Conservation (phyloP, 805 yeast genomes). For the Dipodascus albidus region DNA sequence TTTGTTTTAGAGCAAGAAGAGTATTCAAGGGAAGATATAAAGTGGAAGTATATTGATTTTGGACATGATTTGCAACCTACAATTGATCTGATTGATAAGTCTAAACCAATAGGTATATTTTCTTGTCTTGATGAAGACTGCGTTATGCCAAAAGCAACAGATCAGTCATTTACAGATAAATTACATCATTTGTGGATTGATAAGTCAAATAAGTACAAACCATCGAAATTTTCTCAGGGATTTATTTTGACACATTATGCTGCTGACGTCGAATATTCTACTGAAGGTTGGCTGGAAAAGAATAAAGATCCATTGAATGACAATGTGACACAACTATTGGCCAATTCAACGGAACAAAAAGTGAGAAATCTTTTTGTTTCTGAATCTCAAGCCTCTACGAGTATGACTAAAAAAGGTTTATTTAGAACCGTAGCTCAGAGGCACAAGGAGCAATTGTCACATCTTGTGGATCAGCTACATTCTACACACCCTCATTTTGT, state of each 20-base stretch:
- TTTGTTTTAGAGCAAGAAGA: constrained; percentile 96
- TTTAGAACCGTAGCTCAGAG: constrained; percentile 76
- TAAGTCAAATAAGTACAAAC: constrained; percentile 46
- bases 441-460: constrained; percentile 73
- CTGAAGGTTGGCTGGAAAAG: constrained; percentile 88
- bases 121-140: constrained; percentile 91
- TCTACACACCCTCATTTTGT: constrained; percentile 93
- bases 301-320: constrained; percentile 90
- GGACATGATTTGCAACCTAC: constrained; percentile 96
- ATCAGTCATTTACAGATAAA: constrained; percentile 71
- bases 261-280: constrained; percentile 87
- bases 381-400: constrained; percentile 14
- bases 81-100: constrained; percentile 77
- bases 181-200: constrained; percentile 53
- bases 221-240: constrained; percentile 65
- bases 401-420: constrained; percentile 27
- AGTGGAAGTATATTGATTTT: constrained; percentile 89
- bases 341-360: constrained; percentile 44
- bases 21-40: constrained; percentile 83
- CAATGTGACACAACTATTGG: constrained; percentile 48
- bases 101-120: constrained; percentile 66
- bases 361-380: constrained; percentile 42
- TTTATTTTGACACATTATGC: constrained; percentile 89
- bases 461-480: constrained; percentile 59
- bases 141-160: constrained; percentile 83